A percentile compares a stretch with the other conserved stretches of the same genome.
phyloP scores from a whole-genome alignment of 208 protist species.

The Leishmania braziliensis region DNA sequence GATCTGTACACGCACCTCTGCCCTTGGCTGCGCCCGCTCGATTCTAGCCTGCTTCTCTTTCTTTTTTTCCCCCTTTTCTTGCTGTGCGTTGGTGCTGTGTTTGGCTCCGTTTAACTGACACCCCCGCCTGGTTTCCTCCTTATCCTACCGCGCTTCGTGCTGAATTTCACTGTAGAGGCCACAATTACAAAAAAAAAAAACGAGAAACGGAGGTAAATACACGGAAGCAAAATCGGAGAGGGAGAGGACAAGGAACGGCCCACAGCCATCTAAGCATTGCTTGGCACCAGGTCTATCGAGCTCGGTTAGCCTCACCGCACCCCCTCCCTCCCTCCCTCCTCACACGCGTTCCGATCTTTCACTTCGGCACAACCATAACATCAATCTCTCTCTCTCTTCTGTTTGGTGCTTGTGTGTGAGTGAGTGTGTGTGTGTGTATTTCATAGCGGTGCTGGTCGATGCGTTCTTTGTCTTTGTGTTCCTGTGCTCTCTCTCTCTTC shows the following conservation, averaged over 20 bases:
- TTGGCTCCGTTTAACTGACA: not conserved
- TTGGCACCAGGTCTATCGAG: not conserved
- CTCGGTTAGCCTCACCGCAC: not conserved
- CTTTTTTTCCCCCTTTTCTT: not conserved
- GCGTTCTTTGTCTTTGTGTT: not conserved
- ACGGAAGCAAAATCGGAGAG: not conserved
- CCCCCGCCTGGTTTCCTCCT: not conserved
- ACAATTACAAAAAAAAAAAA: not conserved
- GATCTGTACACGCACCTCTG: not conserved
- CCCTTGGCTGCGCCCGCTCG: not conserved
- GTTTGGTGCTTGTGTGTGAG: not conserved
- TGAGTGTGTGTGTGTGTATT: not conserved
- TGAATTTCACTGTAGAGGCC: not conserved
- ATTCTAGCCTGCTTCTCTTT: not conserved
- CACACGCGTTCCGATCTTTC: not conserved
- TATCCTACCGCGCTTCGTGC: not conserved
- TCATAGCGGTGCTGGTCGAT: not conserved
- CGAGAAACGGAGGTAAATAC: not conserved
- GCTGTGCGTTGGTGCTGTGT: not conserved
- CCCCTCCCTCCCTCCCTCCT: not conserved
- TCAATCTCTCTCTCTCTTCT: not conserved
- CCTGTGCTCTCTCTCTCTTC: not conserved
- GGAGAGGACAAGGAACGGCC: not conserved
- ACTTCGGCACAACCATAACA: not conserved
- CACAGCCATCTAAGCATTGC: not conserved